Percentiles rank a stretch among this genome's conserved stretches.
Conservation (phyloP, 202 grass and related monocot genomes). For the Digitaria exilis region DNA sequence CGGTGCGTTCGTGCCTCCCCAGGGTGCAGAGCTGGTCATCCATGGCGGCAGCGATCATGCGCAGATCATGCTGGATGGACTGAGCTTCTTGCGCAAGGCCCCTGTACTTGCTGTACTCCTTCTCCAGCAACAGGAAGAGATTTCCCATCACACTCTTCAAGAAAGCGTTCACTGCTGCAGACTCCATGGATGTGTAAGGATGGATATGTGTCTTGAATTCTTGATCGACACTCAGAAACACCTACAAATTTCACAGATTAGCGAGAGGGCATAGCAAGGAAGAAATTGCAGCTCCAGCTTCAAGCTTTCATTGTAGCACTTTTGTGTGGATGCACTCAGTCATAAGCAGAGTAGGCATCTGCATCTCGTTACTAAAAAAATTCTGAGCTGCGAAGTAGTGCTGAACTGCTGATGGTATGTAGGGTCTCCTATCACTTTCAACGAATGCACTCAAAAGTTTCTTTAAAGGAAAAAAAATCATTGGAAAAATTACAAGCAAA, state of each 20-base stretch:
- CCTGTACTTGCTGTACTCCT: slow-evolving; percentile 49
- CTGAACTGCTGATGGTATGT: neutral
- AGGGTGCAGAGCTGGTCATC: slow-evolving; percentile 28
- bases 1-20: neutral
- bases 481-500: neutral
- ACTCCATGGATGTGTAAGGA: no score
- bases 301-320: neutral
- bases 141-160: slow-evolving; percentile 35
- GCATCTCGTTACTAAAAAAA: neutral
- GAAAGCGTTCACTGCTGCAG: slow-evolving; percentile 26
- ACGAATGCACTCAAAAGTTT: neutral
- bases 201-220: no score
- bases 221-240: no score
- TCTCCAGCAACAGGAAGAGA: slow-evolving; percentile 35
- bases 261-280: neutral
- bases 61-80: slow-evolving; percentile 38
- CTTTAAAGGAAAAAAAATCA: neutral
- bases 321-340: neutral
- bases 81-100: neutral
- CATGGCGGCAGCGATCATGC: slow-evolving; percentile 45
- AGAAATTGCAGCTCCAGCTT: neutral
- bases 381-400: neutral
- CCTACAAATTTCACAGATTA: neutral
- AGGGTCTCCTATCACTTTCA: neutral
- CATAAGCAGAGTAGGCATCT: neutral